Base-by-base conservation (phyloP, 768 basidiomycete genomes). In the Boletus pseudo-olivaceus region DNA sequence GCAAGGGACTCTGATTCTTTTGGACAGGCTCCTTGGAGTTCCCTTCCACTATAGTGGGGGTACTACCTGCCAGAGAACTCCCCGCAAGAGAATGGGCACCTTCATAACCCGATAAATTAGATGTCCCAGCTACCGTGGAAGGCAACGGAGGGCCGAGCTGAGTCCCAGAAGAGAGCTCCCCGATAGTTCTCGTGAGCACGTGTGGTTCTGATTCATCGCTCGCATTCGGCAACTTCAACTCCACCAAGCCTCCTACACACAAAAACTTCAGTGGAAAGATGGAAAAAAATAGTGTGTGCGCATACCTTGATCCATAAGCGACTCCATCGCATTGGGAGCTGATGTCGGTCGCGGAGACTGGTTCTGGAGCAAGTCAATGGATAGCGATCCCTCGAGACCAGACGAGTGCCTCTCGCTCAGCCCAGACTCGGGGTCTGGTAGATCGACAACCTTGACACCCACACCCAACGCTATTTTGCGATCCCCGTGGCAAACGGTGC, bases 261-360 rank as follows among this genome's bases (percentile, higher is more conserved):
- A 44, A n/a, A 35, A 10, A 3, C 5, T 23, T 63, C 41, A 59
- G 39, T 26, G 11, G 17, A 47, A 27, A 5, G 17, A 19, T 41
- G 29, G 17, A 38, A 20, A 34, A 26, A 56, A 42, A n/a, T 1
- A 27, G 40, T 23, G 4, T 5, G 30, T 33, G n/a, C 7, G 50
- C 64, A 23, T 56, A 78, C 79, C 82, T 63, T 83, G 78, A 54
- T 88, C 84, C 85, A 87, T 87, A 11, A 87, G 74, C 47, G 79
- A 78, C 51, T 85, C 82, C 72, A 88, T 74, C 0, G 79, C 84
- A 43, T 82, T 74, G 10, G 56, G 54, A 23, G 29, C 41, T 5
- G 56, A 53, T 12, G 52, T 5, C 27, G 45, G 27, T 47, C 49
- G 56, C 19, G 48, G 33, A 41, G 62, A 38, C 32, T 45, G 59